Percentiles rank a stretch among this genome's conserved stretches.
Evolutionary conservation across 2,329 filamentous ascomycete genomes (phyloP).

Genomic region (Penicillium capsulatum): DNA sequence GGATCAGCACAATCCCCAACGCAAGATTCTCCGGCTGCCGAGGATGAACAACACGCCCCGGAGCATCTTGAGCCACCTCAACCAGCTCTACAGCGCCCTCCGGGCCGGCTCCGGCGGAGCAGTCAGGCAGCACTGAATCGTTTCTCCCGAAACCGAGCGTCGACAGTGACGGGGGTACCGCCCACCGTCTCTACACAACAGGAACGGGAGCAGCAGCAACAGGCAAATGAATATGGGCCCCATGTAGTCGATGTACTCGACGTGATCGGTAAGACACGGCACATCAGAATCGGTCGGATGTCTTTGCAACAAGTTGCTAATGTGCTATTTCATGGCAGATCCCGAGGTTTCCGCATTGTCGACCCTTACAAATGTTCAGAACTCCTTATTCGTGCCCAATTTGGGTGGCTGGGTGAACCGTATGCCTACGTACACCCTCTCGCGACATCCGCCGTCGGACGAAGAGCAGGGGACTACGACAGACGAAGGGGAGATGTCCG

Average conservation of each 20-base stretch:
- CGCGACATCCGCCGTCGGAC: constrained; percentile 45
- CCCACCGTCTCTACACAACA: constrained; percentile 13
- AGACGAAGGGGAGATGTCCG: constrained; percentile 25
- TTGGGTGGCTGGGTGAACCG: constrained; percentile 73
- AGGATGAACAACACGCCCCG: constrained; percentile 3
- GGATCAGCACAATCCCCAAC: constrained; percentile 1
- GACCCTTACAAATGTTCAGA: constrained; percentile 83
- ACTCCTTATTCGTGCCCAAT: constrained; percentile 80
- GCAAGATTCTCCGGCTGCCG: constrained; percentile 2
- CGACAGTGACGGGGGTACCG: constrained; percentile 25
- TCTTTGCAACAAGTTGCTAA: constrained; percentile 21
- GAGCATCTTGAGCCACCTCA: constrained; percentile 15
- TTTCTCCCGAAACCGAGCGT: constrained; percentile 33
- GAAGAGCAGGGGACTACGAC: constrained; percentile 26
- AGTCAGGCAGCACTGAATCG: constrained; percentile 31
- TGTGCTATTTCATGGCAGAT: constrained; percentile 48
- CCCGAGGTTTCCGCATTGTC: constrained; percentile 79
- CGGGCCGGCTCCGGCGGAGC: constrained; percentile 29
- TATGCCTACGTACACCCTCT: constrained; percentile 71
- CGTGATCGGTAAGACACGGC: constrained; percentile 56
- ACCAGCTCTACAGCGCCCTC: constrained; percentile 14
- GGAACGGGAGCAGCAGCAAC: constrained; percentile 1
- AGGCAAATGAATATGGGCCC: constrained; percentile 52
- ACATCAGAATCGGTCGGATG: not conserved
- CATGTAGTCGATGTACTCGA: constrained; percentile 65